Base-by-base conservation (phyloP, 129 eudicot genomes). In the Centella asiatica region DNA sequence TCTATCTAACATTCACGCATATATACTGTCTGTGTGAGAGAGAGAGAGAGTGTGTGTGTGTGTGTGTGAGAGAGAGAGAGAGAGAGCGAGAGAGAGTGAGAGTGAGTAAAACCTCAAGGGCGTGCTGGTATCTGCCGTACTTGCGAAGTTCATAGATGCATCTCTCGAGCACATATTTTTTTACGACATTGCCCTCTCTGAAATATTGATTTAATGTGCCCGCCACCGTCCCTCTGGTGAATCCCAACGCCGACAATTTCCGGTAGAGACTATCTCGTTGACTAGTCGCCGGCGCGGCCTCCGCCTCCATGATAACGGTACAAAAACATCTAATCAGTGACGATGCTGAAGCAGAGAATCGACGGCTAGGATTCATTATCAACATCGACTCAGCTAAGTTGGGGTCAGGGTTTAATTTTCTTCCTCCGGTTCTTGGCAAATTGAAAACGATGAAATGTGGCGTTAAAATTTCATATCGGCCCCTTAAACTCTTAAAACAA, bases 211-310 rank as follows among this genome's bases (percentile, higher is more conserved):
- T 78, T 17, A 89, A 62, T 4, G 87, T 71, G 0, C 66, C 57
- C 4, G 74, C 57, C 29, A 80, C 85, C 7, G 75, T 64, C 0
- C 77, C 83, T 3, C 80, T 78, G 0, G 62, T 75, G 34, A 58
- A 49, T 15, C 85, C 90, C 71, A 89, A 64, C 31, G 79, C 83
- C 28, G 85, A 85, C 48, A 89, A 64, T 71, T 85, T 60, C 65
- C 71, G 57, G 65, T 85, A 85, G 0, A 85, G 49, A 25, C 68
- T 48, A 10, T 39, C 55, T 45, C 50, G 19, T 31, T 5, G n/a
- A 2, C 15, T 17, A n/a, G 46, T 42, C n/a, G 46, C 18, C n/a
- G 46, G 46, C 46, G 12, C 46, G 4, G 19, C 46, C n/a, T 42
- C 46, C 18, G 46, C 19, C 4, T 42, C 64, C 63, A 42, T 42